A percentile compares a stretch with the other conserved stretches of the same genome.
Evolutionary conservation across 2,329 filamentous ascomycete genomes (phyloP).

Genomic region (Colletotrichum simmondsii): DNA sequence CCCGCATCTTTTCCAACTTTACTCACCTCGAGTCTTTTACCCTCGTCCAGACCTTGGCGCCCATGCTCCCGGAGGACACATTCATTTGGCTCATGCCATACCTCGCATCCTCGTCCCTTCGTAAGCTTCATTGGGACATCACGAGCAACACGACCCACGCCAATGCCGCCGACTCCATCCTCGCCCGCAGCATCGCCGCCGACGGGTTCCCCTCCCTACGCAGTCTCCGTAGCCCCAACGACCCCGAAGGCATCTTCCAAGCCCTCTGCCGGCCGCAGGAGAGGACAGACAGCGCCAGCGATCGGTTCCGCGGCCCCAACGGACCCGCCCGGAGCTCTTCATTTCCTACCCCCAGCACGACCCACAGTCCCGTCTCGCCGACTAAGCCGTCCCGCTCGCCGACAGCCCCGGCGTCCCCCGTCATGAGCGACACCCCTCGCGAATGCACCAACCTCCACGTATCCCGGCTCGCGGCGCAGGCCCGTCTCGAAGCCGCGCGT

Average conservation of each 20-base stretch:
- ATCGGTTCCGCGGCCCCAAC: constrained; percentile 53
- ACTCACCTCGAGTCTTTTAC: constrained; percentile 59
- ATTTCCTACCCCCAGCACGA: constrained; percentile 37
- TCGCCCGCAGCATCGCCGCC: constrained; percentile 71
- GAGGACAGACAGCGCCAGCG: constrained; percentile 61
- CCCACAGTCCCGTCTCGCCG: constrained; percentile 37
- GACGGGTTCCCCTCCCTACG: constrained; percentile 72
- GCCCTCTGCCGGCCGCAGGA: constrained; percentile 72
- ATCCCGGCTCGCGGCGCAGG: constrained; percentile 73
- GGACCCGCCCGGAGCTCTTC: constrained; percentile 15
- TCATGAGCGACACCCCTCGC: constrained; percentile 34
- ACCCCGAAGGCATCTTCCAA: constrained; percentile 77
- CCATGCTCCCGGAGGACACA: constrained; percentile 64
- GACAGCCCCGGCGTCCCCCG: constrained; percentile 45
- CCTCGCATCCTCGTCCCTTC: constrained; percentile 65
- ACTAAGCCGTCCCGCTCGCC: constrained; percentile 48
- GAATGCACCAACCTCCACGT: constrained; percentile 58
- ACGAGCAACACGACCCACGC: constrained; percentile 57
- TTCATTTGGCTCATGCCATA: constrained; percentile 74
- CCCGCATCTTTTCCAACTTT: constrained; percentile 69
- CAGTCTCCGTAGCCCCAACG: constrained; percentile 72
- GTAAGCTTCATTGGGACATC: constrained; percentile 73
- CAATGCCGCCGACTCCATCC: constrained; percentile 67
- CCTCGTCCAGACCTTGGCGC: constrained; percentile 65
- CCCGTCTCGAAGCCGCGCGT: constrained; percentile 69